Evolutionary conservation across 345 rosid genomes (phyloP).

Genomic region (Citrus mangshanensis): DNA sequence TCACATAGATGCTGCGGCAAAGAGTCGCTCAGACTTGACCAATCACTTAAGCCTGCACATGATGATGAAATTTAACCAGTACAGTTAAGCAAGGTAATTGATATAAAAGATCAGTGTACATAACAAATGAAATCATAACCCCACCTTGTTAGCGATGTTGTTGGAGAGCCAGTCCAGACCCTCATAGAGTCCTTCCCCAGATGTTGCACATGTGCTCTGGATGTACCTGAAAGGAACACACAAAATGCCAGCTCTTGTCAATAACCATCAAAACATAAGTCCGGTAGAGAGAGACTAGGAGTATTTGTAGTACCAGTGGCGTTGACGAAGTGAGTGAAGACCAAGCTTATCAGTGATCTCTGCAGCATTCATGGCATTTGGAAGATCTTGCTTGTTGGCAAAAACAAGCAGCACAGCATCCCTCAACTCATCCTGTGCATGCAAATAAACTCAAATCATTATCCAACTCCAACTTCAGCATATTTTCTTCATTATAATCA

Average conservation of each 20-base stretch:
- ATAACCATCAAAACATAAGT: background rate
- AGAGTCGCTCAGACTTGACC: background rate
- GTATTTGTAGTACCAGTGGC: slow-evolving; percentile 50
- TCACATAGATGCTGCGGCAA: slow-evolving; percentile 2
- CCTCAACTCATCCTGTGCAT: slow-evolving; percentile 78
- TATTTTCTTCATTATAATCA: background rate
- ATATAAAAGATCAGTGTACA: background rate
- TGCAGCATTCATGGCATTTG: slow-evolving; percentile 86
- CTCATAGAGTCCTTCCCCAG: slow-evolving; percentile 79
- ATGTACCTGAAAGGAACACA: slow-evolving; percentile 53
- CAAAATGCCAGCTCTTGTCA: background rate
- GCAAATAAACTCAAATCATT: background rate
- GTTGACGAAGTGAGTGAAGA: slow-evolving; percentile 80
- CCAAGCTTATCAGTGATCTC: slow-evolving; percentile 86
- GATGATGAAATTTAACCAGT: background rate
- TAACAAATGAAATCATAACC: background rate
- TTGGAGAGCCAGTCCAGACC: slow-evolving; percentile 85
- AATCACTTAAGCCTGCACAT: slow-evolving; percentile 22
- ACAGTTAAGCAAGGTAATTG: background rate
- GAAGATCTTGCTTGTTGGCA: slow-evolving; percentile 88
- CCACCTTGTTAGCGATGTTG: slow-evolving; percentile 69
- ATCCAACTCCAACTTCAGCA: background rate
- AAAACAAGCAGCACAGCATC: slow-evolving; percentile 91
- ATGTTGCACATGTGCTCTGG: slow-evolving; percentile 78
- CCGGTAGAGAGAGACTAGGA: no score